Percentiles rank a stretch among this genome's conserved stretches.
These are phyloP conservation scores for Neurospora sp. DNA, from an alignment of 2,329 filamentous ascomycete species.

Conservation along the genomic window DNA sequence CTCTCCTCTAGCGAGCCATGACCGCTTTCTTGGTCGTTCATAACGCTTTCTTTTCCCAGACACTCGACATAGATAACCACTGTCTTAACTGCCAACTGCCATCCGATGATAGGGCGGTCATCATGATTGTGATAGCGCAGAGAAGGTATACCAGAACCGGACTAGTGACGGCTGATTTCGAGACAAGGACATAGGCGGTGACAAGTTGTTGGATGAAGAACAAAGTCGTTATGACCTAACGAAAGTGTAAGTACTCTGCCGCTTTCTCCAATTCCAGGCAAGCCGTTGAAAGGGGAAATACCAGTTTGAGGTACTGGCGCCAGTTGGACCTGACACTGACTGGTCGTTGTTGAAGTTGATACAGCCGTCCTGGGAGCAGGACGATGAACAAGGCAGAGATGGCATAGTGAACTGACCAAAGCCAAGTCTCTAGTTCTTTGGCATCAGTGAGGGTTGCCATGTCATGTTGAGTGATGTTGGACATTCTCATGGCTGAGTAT, in stretches of 20 bases:
- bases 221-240: not conserved
- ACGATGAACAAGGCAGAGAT: slow-evolving; percentile 2
- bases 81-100: not conserved
- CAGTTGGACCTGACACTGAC: not conserved
- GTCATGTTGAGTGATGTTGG: not conserved
- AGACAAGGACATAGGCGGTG: not conserved
- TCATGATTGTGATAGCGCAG: not conserved
- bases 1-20: slow-evolving; percentile 20
- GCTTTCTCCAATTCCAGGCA: not conserved
- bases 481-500: not conserved
- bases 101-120: slow-evolving; percentile 15
- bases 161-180: not conserved
- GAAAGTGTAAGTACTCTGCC: not conserved
- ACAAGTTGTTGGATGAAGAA: not conserved
- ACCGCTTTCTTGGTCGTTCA: slow-evolving; percentile 2
- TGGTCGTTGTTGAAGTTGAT: not conserved
- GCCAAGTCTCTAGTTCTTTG: not conserved
- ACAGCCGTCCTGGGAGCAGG: slow-evolving; percentile 1
- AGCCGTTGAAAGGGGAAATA: not conserved
- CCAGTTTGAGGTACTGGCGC: slow-evolving; percentile 1
- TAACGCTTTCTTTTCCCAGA: slow-evolving; percentile 10
- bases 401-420: not conserved
- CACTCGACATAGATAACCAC: slow-evolving; percentile 15
- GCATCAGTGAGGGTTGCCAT: not conserved
- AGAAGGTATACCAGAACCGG: not conserved